Evolutionary conservation across 2,329 filamentous ascomycete genomes (phyloP).

Genomic region (Aureobasidium lini): DNA sequence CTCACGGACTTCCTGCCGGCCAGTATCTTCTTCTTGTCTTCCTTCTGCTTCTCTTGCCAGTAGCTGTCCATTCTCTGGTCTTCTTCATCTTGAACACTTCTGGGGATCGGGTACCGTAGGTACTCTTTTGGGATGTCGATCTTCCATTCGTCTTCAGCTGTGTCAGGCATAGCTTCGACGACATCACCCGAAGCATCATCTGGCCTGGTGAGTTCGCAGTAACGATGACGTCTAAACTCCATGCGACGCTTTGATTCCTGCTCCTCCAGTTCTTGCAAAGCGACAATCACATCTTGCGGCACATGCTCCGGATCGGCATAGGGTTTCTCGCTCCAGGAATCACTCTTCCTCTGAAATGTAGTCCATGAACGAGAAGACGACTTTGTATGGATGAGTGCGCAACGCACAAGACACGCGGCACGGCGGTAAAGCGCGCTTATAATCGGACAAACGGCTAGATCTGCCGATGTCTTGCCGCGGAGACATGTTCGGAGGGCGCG

Average conservation of each 20-base stretch:
- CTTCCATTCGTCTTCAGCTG: not conserved
- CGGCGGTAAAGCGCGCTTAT: too few species aligned
- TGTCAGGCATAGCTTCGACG: not conserved
- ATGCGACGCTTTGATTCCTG: not conserved
- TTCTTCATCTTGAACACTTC: not conserved
- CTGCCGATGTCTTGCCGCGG: too few species aligned
- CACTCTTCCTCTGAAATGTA: too few species aligned
- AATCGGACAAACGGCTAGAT: too few species aligned
- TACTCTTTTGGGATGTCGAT: conserved; percentile 1
- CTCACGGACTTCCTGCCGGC: not conserved
- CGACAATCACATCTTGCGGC: not conserved
- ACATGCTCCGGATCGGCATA: not conserved
- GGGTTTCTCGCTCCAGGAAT: too few species aligned
- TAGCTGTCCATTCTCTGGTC: not conserved
- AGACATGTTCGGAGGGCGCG: too few species aligned
- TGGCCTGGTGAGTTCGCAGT: not conserved
- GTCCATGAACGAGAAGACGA: too few species aligned
- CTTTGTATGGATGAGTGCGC: too few species aligned
- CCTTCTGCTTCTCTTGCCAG: not conserved
- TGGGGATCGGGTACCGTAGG: not conserved
- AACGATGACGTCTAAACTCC: not conserved
- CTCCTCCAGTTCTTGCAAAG: not conserved
- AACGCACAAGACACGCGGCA: too few species aligned
- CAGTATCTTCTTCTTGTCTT: not conserved
- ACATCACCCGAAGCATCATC: not conserved